Base-by-base conservation (phyloP, 208 protist genomes). In the Lotmaria passim region DNA sequence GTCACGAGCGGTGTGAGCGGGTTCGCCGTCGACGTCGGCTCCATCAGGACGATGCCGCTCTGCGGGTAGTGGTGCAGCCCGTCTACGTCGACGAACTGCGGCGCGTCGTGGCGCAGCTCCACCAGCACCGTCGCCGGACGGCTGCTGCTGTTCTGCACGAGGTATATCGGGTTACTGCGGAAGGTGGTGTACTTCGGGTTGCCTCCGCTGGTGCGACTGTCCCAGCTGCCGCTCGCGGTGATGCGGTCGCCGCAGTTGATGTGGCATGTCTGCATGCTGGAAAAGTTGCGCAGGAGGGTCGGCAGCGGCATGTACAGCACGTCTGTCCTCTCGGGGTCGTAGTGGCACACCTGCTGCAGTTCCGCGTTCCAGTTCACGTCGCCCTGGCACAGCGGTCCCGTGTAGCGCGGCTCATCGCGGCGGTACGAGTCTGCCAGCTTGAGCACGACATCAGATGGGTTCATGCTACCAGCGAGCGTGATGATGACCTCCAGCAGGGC, bases 221-320 rank as follows among this genome's bases (percentile, higher is more conserved):
- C 79, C 91, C 91, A 96, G 61, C 60, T 59, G 11, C 88, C 87
- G 0, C 62, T 59, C 34, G 78, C 65, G 12, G 79, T 96, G 33
- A 94, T 65, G 19, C 88, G 88, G 61, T 93, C 87, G 64, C 91
- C 91, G 69, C 88, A 96, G 78, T 93, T 93, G 69, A 93, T 93
- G 76, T 94, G 81, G 69, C 86, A 92, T 65, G 77, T 79, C 80
- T 91, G 82, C 63, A 94, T 71, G 67, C 82, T 93, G 14, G 83
- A 83, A 66, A 92, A 94, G 81, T 91, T 91, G 30, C 86, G 82
- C 36, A 94, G 72, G 55, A 94, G 93, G 31, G 78, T 83, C 4
- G 85, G 89, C 15, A 94, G 73, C 7, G 89, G 89, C 52, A 94
- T 52, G 77, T 83, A 92, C 15, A 94, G 61, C 11, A 81, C 62